Base-by-base conservation (phyloP, 129 eudicot genomes). In the Oenanthe sinensis region DNA sequence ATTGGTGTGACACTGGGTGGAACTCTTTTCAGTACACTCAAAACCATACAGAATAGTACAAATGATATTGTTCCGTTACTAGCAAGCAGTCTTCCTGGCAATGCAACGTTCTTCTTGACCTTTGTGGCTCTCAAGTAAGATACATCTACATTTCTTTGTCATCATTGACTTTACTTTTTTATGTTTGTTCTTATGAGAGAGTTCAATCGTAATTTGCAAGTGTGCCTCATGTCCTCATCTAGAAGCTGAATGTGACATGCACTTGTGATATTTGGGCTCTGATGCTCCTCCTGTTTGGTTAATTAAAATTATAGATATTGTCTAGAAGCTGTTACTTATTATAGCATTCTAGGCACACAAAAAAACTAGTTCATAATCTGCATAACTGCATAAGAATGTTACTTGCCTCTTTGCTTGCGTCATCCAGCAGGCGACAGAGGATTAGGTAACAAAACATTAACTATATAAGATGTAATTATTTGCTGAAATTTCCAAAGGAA, bases 41-140 rank as follows among this genome's bases (percentile, higher is more conserved):
- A 92, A 86, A 44, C 42, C 0, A 81, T 96, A 40, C 52, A 92
- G 95, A 46, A 89, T 5, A 26, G 8, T 86, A 0, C 94, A 96
- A 0, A 48, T 39, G 75, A 82, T 73, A n/a, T 82, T 14, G 7
- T 84, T 2, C 43, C 79, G 22, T 33, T 82, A 55, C 91, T 96
- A 11, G 99, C 90, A 5, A 65, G 24, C 1, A 92, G 97, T 80
- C 99, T 96, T 84, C 99, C 99, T 0, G 87, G 87, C 33, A 96
- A 80, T 72, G 99, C 99, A 33, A 92, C 97, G 55, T 96, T 96
- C 86, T 96, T 96, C 87, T 74, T 92, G 84, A 96, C 97, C 83
- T 96, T 85, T 65, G 99, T 96, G 78, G 97, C 99, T 47, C 92
- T 96, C 82, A 87, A 86, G 99, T 96, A 96, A 88, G 94, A 43